Conservation (phyloP, 2,329 filamentous ascomycete genomes). For the Trichoderma hamatum region DNA sequence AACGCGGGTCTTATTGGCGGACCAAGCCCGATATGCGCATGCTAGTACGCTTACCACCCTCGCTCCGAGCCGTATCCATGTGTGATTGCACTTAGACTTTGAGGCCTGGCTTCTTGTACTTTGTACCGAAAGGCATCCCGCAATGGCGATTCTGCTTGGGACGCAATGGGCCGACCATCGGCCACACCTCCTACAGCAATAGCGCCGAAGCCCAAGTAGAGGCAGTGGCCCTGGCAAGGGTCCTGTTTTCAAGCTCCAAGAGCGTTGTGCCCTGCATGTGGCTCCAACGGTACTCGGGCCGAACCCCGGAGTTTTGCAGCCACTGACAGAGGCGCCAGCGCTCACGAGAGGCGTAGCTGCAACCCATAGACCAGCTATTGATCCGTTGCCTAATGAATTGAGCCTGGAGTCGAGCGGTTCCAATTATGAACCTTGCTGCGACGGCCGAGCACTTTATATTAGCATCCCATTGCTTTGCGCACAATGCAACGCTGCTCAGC, state of each 20-base stretch:
- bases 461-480: neutral
- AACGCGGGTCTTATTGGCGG: neutral
- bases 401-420: constrained; percentile 11
- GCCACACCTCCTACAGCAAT: constrained; percentile 18
- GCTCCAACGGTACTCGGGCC: constrained; percentile 24
- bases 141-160: neutral
- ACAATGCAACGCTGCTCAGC: neutral
- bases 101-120: neutral
- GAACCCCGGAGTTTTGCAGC: constrained; percentile 26
- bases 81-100: neutral
- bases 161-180: constrained; percentile 4
- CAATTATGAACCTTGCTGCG: neutral
- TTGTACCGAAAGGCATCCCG: constrained; percentile 1
- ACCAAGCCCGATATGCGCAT: neutral
- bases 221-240: constrained; percentile 2
- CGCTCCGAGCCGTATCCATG: neutral
- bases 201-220: constrained; percentile 27
- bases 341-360: neutral
- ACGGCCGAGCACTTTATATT: constrained; percentile 11
- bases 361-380: constrained; percentile 8
- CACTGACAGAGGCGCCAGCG: neutral
- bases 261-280: constrained; percentile 6
- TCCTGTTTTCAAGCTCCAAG: constrained; percentile 8
- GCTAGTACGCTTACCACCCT: neutral
- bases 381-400: constrained; percentile 19